These are phyloP conservation scores for Pyrus betulifolia DNA, from an alignment of 306 rosid species.

Conservation along the genomic window DNA sequence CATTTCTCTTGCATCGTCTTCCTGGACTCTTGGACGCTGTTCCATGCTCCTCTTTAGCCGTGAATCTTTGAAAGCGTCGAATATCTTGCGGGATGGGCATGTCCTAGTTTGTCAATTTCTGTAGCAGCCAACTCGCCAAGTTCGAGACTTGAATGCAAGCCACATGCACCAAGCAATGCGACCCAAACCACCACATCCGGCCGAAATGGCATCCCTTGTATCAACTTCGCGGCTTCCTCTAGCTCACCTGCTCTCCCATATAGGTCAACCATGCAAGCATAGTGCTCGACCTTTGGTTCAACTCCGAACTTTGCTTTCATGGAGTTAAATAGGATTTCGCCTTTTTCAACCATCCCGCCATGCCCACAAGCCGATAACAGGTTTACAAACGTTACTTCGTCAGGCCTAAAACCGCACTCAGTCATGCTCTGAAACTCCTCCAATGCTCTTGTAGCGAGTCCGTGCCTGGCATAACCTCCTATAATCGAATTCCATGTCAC, in stretches of 20 bases:
- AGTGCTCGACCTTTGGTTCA: constrained; percentile 40
- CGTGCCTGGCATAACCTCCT: constrained; percentile 57
- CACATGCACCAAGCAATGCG: constrained; percentile 54
- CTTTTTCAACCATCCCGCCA: constrained; percentile 51
- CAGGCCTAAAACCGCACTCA: constrained; percentile 28
- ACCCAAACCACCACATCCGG: constrained; percentile 64
- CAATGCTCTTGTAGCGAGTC: constrained; percentile 38
- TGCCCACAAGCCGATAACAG: constrained; percentile 60
- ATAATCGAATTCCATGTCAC: constrained; percentile 59
- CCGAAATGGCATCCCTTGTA: constrained; percentile 48
- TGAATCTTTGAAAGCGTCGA: constrained; percentile 47
- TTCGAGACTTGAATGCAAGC: constrained; percentile 49
- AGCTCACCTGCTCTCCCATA: constrained; percentile 55
- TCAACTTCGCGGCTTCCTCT: constrained; percentile 39
- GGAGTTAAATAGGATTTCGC: constrained; percentile 28
- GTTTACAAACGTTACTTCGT: constrained; percentile 50
- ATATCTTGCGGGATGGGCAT: constrained; percentile 41
- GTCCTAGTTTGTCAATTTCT: constrained; percentile 34
- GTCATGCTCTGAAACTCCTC: constrained; percentile 38
- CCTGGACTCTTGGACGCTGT: constrained; percentile 30
- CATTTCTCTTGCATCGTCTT: constrained; percentile 31
- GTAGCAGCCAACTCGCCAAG: constrained; percentile 44
- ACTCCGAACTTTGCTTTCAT: constrained; percentile 31
- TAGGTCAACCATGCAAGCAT: constrained; percentile 72
- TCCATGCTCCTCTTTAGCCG: constrained; percentile 53